These are phyloP conservation scores for Nadsonia commutata DNA, from an alignment of 1,139 yeast species.

Conservation along the genomic window DNA sequence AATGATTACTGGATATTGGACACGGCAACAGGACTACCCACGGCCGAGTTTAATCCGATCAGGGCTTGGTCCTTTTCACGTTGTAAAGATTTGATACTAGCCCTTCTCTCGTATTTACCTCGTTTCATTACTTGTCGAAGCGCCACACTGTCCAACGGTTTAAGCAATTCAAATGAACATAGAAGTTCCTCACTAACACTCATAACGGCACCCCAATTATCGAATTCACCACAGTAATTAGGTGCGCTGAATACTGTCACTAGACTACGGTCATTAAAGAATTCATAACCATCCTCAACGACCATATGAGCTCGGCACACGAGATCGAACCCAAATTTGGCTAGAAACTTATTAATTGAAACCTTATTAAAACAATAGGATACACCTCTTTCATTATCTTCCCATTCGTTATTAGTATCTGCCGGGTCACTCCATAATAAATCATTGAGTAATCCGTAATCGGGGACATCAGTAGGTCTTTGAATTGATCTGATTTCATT, in stretches of 20 bases:
- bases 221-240: conserved; percentile 95
- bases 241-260: conserved; percentile 96
- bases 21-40: too few relatives aligned
- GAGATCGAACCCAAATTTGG: conserved; percentile 80
- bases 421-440: conserved; percentile 95
- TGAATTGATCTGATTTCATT: conserved; percentile 85
- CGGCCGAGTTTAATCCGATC: background rate
- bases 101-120: conserved; percentile 22
- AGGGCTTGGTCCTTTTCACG: background rate
- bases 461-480: conserved; percentile 95
- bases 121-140: conserved; percentile 58
- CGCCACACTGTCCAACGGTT: conserved; percentile 87
- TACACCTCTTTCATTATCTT: conserved; percentile 94
- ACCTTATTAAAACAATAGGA: conserved; percentile 90
- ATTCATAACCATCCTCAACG: conserved; percentile 96
- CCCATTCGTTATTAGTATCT: conserved; percentile 92
- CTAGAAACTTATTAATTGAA: conserved; percentile 80
- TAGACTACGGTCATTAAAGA: conserved; percentile 81
- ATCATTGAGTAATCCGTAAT: conserved; percentile 84
- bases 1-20: too few relatives aligned
- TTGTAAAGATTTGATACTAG: conserved; percentile 13
- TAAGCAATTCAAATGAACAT: conserved; percentile 83
- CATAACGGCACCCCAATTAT: conserved; percentile 99
- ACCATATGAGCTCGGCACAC: conserved; percentile 98
- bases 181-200: conserved; percentile 82